A percentile compares a stretch with the other conserved stretches of the same genome.
These are phyloP conservation scores for Eucalyptus shirleyi DNA, from an alignment of 345 rosid species.

Conservation along the genomic window DNA sequence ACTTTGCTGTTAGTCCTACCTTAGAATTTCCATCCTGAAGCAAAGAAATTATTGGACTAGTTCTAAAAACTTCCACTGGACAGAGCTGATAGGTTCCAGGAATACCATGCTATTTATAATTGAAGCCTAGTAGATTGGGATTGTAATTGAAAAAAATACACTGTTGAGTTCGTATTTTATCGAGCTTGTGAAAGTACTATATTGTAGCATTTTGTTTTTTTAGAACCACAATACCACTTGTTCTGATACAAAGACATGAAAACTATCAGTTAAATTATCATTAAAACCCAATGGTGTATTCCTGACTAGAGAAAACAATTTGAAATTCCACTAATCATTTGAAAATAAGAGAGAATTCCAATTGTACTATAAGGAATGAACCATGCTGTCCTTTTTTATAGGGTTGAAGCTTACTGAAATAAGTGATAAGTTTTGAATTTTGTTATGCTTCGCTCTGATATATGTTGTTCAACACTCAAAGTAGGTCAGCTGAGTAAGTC, in stretches of 20 bases:
- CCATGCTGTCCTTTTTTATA: background rate
- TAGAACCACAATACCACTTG: background rate
- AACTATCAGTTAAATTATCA: background rate
- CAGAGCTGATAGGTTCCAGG: background rate
- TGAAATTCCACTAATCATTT: background rate
- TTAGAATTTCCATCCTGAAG: background rate
- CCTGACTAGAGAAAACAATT: background rate
- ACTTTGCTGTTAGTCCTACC: background rate
- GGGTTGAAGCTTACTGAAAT: background rate
- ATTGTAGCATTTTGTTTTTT: background rate
- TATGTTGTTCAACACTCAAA: background rate
- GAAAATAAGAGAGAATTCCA: background rate
- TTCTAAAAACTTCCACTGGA: background rate
- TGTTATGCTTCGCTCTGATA: background rate
- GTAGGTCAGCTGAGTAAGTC: background rate
- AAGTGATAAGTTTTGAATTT: background rate
- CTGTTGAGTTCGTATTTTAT: background rate
- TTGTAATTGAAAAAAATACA: background rate
- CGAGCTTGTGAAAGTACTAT: background rate
- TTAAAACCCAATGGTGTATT: background rate
- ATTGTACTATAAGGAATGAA: background rate
- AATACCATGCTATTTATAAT: background rate
- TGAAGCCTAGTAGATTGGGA: background rate
- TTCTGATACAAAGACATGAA: background rate
- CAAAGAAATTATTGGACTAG: background rate